Evolutionary conservation across 2,329 filamentous ascomycete species (phyloP), one percentile per base, ranked within the genome.

Genomic region (Botryosphaeria agaves): DNA sequence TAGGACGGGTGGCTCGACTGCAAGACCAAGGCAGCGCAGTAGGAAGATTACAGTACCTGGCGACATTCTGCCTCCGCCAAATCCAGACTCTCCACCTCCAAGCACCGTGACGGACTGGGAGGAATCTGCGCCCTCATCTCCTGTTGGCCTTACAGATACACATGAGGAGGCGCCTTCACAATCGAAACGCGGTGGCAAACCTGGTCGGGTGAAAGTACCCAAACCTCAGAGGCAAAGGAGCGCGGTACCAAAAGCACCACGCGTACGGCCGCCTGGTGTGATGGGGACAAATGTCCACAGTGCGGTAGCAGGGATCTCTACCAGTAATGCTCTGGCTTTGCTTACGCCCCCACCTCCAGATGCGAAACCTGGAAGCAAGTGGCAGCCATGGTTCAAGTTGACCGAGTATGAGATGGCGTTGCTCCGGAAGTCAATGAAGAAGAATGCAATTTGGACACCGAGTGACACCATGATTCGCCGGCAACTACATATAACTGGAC

Each of bases 351-450:
- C 72, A 7, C 72, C 72, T 9, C 52, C 62, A 14, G 66, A 73
- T 45, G 70, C 71, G 5, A 56, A 56, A 32, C 58, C 65, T 15
- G 72, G 72, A 27, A 73, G 69, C 49, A 64, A 65, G 42, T 66
- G 66, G 51, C 54, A 64, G 36, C 72, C 72, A 2, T 76, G 72
- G 72, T 57, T 70, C 41, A 67, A 69, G 34, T 52, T 76, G 37
- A 76, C 72, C 3, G 71, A 75, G 39, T 76, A 65, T 55, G 72
- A 76, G 43, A 72, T 76, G 69, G 72, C 70, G 4, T 69, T 72
- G 38, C 61, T 89, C 5, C 64, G 81, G 36, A 89, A 89, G 55
- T 67, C 77, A 12, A 89, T 89, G 81, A 89, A 89, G 66, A 89
- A 89, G 62, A 89, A 89, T 45, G 77, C 80, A 0, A 75, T 80